Base-by-base conservation (phyloP, 805 yeast species). In the Hanseniaspora taiwanica region DNA sequence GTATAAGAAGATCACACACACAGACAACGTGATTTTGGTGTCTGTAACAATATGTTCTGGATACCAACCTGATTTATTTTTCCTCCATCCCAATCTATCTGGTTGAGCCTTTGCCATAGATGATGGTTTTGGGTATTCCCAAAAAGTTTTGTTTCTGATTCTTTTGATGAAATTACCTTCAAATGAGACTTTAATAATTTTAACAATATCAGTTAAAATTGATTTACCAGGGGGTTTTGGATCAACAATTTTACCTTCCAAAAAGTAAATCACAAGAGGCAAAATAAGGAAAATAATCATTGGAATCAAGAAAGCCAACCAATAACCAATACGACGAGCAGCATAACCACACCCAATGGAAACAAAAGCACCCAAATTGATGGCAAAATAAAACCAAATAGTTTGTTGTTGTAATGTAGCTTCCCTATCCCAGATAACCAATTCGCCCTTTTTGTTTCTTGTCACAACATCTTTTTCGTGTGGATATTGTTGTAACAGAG, bases 301-400 rank as follows among this genome's bases (percentile, higher is more conserved):
- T 13, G 89, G 87, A 43, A 81, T 64, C 49, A 80, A 60, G 63
- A 66, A 82, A 21, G 91, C 87, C 23, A 84, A 78, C 79, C 80
- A 76, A 59, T 72, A 76, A 20, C 82, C 89, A 37, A 72, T 69
- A 43, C 72, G 65, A 27, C 62, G 54, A 59, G 82, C 93, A 56
- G 78, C 59, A 60, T 77, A 77, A 6, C 87, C 78, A 35, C 91
- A 81, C 34, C 84, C 87, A 48, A 82, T 70, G 39, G 81, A 78
- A 13, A 84, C 71, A 48, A 82, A 65, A 6, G 85, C 71, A 43
- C 93, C 93, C 44, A 80, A 59, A 60, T 82, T 82, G 55, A 81
- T 76, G 69, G 80, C 72, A 60, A 80, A 65, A 60, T 82, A 82
- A 61, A 81, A 82, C 45, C 76, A 65, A 78, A 79, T 75, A 55